Conservation (phyloP, 352 stramenopile genomes). For the Phytopythium cucurbitacearum region DNA sequence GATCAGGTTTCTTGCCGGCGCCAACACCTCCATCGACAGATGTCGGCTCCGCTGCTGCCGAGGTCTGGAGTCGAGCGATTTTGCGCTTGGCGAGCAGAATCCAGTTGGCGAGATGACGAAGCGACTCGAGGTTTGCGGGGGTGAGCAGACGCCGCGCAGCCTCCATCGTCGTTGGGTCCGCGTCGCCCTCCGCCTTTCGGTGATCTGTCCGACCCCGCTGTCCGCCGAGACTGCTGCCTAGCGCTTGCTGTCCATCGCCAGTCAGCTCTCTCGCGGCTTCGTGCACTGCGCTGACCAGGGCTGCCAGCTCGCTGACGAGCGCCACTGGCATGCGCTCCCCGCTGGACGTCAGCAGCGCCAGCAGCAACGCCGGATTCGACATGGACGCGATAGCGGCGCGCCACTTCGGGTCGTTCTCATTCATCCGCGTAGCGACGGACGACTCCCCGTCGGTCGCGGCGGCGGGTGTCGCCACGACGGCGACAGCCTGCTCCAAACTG, state of each 20-base stretch:
- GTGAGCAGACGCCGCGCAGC: constrained; percentile 18
- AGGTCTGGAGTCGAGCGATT: constrained; percentile 47
- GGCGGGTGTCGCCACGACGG: constrained; percentile 8
- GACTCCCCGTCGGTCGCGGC: neutral
- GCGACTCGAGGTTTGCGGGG: constrained; percentile 65
- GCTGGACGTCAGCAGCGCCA: constrained; percentile 38
- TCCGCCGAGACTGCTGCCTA: neutral
- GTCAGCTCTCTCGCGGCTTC: constrained; percentile 2
- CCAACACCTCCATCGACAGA: constrained; percentile 1
- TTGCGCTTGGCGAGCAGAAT: constrained; percentile 74
- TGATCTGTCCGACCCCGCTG: too few relatives aligned
- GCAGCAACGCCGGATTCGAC: constrained; percentile 60
- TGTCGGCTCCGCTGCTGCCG: constrained; percentile 11
- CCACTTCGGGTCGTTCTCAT: constrained; percentile 13
- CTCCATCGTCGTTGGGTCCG: neutral
- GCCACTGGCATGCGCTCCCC: constrained; percentile 1
- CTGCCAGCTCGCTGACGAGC: constrained; percentile 55
- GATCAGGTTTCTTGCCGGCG: neutral
- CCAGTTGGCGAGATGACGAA: constrained; percentile 79
- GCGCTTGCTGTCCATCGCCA: neutral
- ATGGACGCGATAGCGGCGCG: constrained; percentile 24
- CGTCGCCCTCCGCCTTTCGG: too few relatives aligned
- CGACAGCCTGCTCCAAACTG: constrained; percentile 30
- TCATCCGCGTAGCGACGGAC: neutral
- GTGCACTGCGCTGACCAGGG: constrained; percentile 48